phyloP scores from a whole-genome alignment of 2,329 filamentous ascomycete genomes.

The Beauveria sp. region DNA sequence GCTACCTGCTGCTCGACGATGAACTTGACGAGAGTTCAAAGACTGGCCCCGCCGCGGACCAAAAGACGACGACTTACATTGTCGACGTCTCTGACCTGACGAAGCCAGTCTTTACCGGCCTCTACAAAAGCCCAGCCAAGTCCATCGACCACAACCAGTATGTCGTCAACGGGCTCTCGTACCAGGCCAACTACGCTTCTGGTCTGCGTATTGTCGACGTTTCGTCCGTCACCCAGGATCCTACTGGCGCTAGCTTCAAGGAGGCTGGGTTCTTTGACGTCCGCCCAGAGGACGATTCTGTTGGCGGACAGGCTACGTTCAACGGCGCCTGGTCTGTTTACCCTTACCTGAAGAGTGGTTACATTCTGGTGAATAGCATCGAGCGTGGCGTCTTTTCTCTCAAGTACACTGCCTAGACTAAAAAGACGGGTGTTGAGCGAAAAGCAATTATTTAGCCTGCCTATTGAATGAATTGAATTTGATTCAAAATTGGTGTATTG shows the following conservation, averaged over 20 bases:
- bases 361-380: conserved; percentile 44
- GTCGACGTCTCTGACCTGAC: conserved; percentile 39
- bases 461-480: too few species aligned
- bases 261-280: conserved; percentile 44
- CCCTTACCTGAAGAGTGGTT: conserved; percentile 40
- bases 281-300: conserved; percentile 40
- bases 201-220: conserved; percentile 37
- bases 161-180: conserved; percentile 34
- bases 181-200: conserved; percentile 43
- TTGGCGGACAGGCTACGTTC: conserved; percentile 32
- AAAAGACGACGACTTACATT: conserved; percentile 42
- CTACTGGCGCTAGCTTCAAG: conserved; percentile 36
- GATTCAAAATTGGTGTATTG: too few species aligned
- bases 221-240: conserved; percentile 29
- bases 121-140: conserved; percentile 31
- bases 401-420: conserved; percentile 22
- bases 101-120: conserved; percentile 34
- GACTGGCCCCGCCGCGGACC: conserved; percentile 31
- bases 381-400: conserved; percentile 43
- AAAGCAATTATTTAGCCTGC: too few species aligned
- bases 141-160: conserved; percentile 45
- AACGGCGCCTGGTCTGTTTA: conserved; percentile 41
- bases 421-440: background rate
- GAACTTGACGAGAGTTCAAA: conserved; percentile 42
- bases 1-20: conserved; percentile 44